phyloP scores from a whole-genome alignment of 129 eudicot genomes.

The Gnaphalium uliginosum region DNA sequence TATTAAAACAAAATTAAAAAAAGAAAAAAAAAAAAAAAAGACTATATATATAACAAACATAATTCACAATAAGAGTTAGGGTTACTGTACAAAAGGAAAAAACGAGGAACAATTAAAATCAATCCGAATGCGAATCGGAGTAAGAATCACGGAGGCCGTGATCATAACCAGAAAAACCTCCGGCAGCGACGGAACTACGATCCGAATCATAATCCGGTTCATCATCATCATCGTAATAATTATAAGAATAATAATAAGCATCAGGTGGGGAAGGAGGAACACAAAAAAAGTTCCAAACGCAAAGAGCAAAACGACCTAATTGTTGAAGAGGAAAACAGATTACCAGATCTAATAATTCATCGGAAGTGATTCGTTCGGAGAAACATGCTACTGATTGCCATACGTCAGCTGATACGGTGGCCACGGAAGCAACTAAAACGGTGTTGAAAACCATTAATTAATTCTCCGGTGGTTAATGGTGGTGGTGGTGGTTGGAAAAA shows the following conservation, averaged over 20 bases:
- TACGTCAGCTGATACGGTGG: slow-evolving; percentile 48
- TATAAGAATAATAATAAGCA: slow-evolving; percentile 20
- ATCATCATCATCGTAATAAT: slow-evolving; percentile 26
- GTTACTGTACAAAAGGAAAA: slow-evolving; percentile 30
- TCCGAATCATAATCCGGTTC: slow-evolving; percentile 36
- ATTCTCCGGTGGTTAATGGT: background rate
- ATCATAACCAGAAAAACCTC: slow-evolving; percentile 31
- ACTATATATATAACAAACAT: slow-evolving; percentile 20
- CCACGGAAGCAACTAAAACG: slow-evolving; percentile 46
- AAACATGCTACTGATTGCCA: slow-evolving; percentile 61
- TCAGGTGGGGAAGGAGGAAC: slow-evolving; percentile 48
- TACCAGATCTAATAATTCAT: slow-evolving; percentile 50
- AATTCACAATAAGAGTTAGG: slow-evolving; percentile 22
- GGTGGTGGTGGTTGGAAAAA: background rate
- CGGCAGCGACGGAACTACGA: slow-evolving; percentile 22
- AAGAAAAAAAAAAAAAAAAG: background rate
- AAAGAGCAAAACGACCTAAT: slow-evolving; percentile 46
- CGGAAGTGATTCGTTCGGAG: slow-evolving; percentile 43
- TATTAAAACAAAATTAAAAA: background rate
- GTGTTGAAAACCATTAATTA: slow-evolving; percentile 54
- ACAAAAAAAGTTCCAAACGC: slow-evolving; percentile 57
- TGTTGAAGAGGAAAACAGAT: slow-evolving; percentile 60
- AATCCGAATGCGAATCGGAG: slow-evolving; percentile 49
- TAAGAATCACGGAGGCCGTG: slow-evolving; percentile 29
- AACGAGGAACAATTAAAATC: slow-evolving; percentile 21